Conservation (phyloP, 148 eudicot genomes). For the Vaccinium macrocarpon region DNA sequence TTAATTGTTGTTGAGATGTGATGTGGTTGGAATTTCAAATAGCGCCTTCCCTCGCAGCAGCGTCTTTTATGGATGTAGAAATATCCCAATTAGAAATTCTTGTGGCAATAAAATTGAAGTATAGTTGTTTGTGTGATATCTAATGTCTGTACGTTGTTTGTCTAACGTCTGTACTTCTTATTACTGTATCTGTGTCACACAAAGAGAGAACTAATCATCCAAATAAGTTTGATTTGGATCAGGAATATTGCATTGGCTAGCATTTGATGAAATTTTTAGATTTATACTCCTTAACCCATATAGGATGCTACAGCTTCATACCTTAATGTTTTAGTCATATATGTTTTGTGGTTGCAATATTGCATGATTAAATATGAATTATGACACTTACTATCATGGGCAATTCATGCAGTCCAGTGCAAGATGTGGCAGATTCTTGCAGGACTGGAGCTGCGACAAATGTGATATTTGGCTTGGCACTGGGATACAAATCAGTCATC, state of each 20-base stretch:
- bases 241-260: not conserved
- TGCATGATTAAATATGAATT: not conserved
- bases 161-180: not conserved
- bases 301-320: not conserved
- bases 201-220: not conserved
- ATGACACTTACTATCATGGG: not conserved
- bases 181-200: not conserved
- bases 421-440: slow-evolving; percentile 28
- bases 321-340: not conserved
- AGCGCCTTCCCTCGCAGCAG: too few relatives aligned
- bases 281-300: not conserved
- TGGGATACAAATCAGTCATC: slow-evolving; percentile 30
- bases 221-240: slow-evolving; percentile 3
- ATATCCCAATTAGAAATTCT: not conserved
- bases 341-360: not conserved
- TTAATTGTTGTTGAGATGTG: not conserved
- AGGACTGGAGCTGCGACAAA: slow-evolving; percentile 31
- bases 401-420: slow-evolving; percentile 23
- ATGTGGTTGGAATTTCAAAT: not conserved
- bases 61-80: not conserved
- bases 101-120: not conserved
- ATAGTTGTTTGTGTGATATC: not conserved
- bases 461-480: slow-evolving; percentile 27
- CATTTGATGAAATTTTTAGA: not conserved
- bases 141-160: too few relatives aligned